These are phyloP conservation scores for Spathaspora hagerdaliae DNA, from an alignment of 805 yeast species.

Conservation along the genomic window DNA sequence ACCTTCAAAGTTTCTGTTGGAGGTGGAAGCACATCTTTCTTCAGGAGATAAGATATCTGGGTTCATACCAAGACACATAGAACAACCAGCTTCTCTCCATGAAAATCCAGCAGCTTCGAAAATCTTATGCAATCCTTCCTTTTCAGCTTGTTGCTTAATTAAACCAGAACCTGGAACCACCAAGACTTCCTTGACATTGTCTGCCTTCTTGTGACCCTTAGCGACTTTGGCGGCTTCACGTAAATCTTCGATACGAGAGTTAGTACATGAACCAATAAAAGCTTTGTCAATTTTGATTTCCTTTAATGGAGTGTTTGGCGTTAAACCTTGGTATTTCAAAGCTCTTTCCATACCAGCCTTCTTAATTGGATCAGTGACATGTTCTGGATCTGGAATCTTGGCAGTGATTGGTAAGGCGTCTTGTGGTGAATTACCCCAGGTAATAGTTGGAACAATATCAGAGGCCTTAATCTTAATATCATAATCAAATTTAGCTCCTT, in stretches of 20 bases:
- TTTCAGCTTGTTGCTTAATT: conserved; percentile 89
- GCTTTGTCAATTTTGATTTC: conserved; percentile 86
- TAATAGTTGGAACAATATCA: conserved; percentile 91
- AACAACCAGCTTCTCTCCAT: conserved; percentile 99
- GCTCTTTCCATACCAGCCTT: conserved; percentile 89
- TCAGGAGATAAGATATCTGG: conserved; percentile 93
- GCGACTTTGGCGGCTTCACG: conserved; percentile 94
- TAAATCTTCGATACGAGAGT: conserved; percentile 94
- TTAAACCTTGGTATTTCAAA: conserved; percentile 85
- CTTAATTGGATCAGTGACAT: conserved; percentile 64
- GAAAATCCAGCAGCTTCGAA: conserved; percentile 91
- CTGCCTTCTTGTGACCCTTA: conserved; percentile 84
- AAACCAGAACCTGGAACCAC: conserved; percentile 98
- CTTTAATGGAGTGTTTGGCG: conserved; percentile 73
- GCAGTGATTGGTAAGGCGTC: conserved; percentile 96
- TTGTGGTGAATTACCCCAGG: conserved; percentile 99
- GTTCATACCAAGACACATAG: conserved; percentile 99
- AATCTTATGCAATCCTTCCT: conserved; percentile 88
- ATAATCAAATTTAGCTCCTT: conserved; percentile 83
- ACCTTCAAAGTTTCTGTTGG: conserved; percentile 98
- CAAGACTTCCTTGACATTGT: conserved; percentile 72
- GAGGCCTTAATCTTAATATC: conserved; percentile 77
- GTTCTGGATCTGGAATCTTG: conserved; percentile 84
- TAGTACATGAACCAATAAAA: conserved; percentile 97
- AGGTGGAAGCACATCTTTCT: conserved; percentile 98